Evolutionary conservation across 2,329 filamentous ascomycete genomes (phyloP).

Genomic region (Aurifilum marmelostoma): DNA sequence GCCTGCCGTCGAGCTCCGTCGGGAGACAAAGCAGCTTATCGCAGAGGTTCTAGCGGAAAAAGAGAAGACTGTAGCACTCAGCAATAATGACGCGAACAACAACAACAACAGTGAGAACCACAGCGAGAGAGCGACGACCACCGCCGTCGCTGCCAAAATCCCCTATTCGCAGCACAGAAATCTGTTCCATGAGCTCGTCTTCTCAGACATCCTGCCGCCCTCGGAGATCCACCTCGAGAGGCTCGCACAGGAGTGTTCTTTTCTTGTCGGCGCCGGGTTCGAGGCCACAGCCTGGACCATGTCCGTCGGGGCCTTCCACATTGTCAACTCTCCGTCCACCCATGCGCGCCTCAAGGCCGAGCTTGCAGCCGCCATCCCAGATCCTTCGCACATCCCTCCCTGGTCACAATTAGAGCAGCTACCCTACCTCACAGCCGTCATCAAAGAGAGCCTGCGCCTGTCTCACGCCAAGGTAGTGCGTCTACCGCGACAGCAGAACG

Average conservation of each 20-base stretch:
- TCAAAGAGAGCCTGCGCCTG: slow-evolving; percentile 10
- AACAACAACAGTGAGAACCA: no score
- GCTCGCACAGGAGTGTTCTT: slow-evolving; percentile 2
- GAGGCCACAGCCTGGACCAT: slow-evolving; percentile 4
- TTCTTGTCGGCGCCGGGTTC: slow-evolving; percentile 2
- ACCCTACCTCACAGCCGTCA: slow-evolving; percentile 5
- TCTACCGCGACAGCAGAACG: background rate
- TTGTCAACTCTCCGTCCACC: background rate
- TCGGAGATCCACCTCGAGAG: background rate
- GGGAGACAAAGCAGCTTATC: background rate
- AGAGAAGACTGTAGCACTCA: no score
- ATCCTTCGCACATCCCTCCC: background rate
- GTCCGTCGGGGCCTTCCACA: background rate
- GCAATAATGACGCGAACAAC: no score
- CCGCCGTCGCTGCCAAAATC: background rate
- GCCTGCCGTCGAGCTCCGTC: background rate
- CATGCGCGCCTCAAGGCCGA: background rate
- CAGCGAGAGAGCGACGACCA: no score
- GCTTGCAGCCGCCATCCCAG: background rate
- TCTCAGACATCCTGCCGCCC: slow-evolving; percentile 3
- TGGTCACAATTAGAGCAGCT: background rate
- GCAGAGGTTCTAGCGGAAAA: slow-evolving; percentile 3
- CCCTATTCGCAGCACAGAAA: no score
- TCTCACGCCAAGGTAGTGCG: slow-evolving; percentile 1
- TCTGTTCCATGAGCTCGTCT: background rate